phyloP scores from a whole-genome alignment of 139 green algal species.

The Coelastrella sp. region DNA sequence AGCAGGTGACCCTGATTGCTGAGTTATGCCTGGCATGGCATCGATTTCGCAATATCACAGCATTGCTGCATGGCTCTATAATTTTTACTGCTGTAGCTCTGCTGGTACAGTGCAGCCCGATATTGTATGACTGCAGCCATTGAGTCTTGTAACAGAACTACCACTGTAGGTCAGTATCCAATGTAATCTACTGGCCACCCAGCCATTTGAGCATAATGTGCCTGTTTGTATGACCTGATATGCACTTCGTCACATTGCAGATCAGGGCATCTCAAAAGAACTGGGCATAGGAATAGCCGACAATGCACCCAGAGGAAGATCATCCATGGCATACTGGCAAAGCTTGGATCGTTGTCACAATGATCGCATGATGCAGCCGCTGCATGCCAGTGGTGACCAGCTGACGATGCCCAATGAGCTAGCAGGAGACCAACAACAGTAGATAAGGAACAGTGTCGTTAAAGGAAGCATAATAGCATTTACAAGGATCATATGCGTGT shows the following conservation, averaged over 20 bases:
- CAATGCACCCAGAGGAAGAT: conserved; percentile 53
- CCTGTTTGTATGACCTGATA: neutral
- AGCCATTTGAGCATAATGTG: too few species aligned
- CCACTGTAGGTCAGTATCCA: too few species aligned
- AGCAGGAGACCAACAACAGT: neutral
- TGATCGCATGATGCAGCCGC: conserved; percentile 53
- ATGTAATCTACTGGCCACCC: too few species aligned
- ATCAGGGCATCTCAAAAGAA: neutral
- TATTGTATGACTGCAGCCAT: too few species aligned
- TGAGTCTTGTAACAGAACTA: too few species aligned
- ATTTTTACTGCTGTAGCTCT: too few species aligned
- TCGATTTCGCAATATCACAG: too few species aligned
- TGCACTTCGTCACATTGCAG: neutral
- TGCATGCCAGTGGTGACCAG: too few species aligned
- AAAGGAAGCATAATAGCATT: neutral
- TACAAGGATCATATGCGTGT: neutral
- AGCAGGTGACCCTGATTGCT: neutral
- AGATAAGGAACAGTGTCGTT: neutral
- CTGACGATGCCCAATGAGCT: neutral
- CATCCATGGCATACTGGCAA: conserved; percentile 59
- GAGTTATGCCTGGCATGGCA: too few species aligned
- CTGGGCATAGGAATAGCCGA: neutral
- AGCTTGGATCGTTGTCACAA: conserved; percentile 46
- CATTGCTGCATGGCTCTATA: too few species aligned
- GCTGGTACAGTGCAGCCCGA: too few species aligned